A percentile compares a stretch with the other conserved stretches of the same genome.
phyloP scores from a whole-genome alignment of 345 rosid species.

The Bretschneidera sinensis region DNA sequence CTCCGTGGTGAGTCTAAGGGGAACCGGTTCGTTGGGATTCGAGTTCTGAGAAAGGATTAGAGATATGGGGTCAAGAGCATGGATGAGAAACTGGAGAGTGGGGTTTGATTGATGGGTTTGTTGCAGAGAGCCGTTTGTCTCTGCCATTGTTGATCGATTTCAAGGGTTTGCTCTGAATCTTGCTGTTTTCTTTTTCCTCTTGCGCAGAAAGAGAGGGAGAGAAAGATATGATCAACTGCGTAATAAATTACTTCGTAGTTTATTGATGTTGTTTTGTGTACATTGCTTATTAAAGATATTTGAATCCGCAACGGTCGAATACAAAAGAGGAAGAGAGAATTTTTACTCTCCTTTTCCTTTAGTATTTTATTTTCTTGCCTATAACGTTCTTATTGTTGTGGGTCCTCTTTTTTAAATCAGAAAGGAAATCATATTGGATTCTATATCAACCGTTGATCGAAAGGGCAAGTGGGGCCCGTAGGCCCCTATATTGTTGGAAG shows the following conservation, averaged over 20 bases:
- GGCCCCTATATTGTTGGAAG: background rate
- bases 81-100: slow-evolving; percentile 27
- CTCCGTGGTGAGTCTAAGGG: slow-evolving; percentile 47
- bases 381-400: slow-evolving; percentile 36
- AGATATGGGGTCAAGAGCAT: slow-evolving; percentile 54
- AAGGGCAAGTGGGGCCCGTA: too few relatives aligned
- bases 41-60: slow-evolving; percentile 60
- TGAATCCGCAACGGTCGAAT: slow-evolving; percentile 47
- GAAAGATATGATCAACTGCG: background rate
- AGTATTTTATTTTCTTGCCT: too few relatives aligned
- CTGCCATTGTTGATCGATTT: slow-evolving; percentile 30
- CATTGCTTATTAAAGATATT: slow-evolving; percentile 11
- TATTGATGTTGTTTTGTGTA: background rate
- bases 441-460: slow-evolving; percentile 24
- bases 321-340: background rate
- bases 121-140: slow-evolving; percentile 24
- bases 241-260: background rate
- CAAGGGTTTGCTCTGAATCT: background rate
- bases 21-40: slow-evolving; percentile 31
- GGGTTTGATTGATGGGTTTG: slow-evolving; percentile 23
- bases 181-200: background rate
- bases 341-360: background rate
- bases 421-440: slow-evolving; percentile 27
- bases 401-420: slow-evolving; percentile 17
- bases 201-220: background rate